These are phyloP conservation scores for Thymus mandschuricus DNA, from an alignment of 257 asterid species.

Conservation along the genomic window DNA sequence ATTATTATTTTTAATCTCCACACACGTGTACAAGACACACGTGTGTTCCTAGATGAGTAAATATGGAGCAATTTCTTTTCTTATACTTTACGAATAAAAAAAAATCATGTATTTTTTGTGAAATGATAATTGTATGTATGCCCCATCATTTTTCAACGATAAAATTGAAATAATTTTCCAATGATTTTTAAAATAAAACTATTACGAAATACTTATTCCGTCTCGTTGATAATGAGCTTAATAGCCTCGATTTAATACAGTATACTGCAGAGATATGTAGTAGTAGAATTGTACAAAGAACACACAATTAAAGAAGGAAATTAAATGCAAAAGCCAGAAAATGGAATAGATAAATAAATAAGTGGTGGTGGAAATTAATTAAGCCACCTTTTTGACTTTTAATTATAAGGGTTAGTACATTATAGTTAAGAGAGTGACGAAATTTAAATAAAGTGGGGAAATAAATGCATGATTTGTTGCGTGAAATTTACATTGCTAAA, in stretches of 20 bases:
- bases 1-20: not conserved
- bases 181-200: no score
- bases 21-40: constrained; percentile 8
- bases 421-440: constrained; percentile 4
- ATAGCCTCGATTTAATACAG: no score
- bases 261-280: no score
- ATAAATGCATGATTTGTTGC: constrained; percentile 16
- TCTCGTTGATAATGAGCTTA: no score
- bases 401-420: constrained; percentile 2
- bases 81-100: not conserved
- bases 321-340: constrained; percentile 23
- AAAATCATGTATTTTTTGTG: not conserved
- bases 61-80: not conserved
- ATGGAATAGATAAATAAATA: not conserved
- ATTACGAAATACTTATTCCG: no score
- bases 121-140: not conserved
- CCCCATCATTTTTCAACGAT: no score
- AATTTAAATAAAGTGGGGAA: constrained; percentile 19
- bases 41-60: not conserved
- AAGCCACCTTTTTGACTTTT: constrained; percentile 25
- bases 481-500: constrained; percentile 13
- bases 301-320: constrained; percentile 1
- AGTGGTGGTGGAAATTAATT: no score
- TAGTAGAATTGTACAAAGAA: not conserved
- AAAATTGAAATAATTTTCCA: no score